These are phyloP conservation scores for Stemphylium lycopersici DNA, from an alignment of 2,329 filamentous ascomycete genomes.

Conservation along the genomic window DNA sequence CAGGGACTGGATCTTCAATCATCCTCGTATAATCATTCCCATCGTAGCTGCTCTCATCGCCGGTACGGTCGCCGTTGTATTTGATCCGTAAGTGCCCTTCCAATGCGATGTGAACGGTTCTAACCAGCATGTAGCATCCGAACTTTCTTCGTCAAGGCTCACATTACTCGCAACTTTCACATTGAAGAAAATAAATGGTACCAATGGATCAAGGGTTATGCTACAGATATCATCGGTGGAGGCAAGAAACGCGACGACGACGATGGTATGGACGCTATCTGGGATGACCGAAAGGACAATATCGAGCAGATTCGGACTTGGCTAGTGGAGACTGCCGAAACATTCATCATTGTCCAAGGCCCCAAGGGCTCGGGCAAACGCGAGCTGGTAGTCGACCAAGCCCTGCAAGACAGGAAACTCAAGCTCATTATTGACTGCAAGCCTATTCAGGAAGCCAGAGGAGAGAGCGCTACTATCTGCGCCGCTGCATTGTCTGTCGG, in stretches of 20 bases:
- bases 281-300: constrained; percentile 82
- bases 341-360: constrained; percentile 92
- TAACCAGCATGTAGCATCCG: constrained; percentile 62
- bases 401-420: constrained; percentile 74
- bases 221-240: constrained; percentile 69
- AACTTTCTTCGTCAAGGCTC: constrained; percentile 87
- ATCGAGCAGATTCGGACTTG: constrained; percentile 84
- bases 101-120: not conserved
- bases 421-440: constrained; percentile 92
- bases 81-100: constrained; percentile 68
- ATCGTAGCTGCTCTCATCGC: constrained; percentile 80
- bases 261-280: constrained; percentile 77
- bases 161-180: constrained; percentile 79
- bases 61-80: constrained; percentile 78
- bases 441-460: constrained; percentile 85
- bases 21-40: constrained; percentile 88
- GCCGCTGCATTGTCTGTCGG: constrained; percentile 83
- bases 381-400: constrained; percentile 85
- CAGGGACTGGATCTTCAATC: constrained; percentile 84
- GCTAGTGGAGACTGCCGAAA: constrained; percentile 87
- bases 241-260: constrained; percentile 64
- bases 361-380: constrained; percentile 90
- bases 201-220: constrained; percentile 80
- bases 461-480: constrained; percentile 83
- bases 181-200: constrained; percentile 75